Evolutionary conservation across 495 filamentous ascomycete genomes (phyloP), one percentile per base, ranked within the genome.

Genomic region (Penicillium odoratum): DNA sequence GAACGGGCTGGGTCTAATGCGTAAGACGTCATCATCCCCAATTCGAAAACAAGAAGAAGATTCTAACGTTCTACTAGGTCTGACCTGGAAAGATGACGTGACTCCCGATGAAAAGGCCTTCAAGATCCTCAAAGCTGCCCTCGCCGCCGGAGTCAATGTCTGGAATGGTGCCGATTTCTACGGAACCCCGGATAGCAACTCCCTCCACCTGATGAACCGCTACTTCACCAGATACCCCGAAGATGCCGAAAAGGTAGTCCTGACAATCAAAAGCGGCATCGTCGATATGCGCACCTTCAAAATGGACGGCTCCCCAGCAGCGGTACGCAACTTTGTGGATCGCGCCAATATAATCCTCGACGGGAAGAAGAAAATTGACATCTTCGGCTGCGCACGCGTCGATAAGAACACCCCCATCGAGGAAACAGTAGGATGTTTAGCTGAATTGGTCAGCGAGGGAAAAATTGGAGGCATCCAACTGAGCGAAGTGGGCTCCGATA

Each of bases 161-260:
- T 69, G 67, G 61, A 67, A 67, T 43, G 62, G 59, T 7, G 70
- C 66, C 31, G 64, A 68, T 36, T 67, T 70, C 60, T 77, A 77
- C 48, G 74, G 74, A 16, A 59, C 71, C 0, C 69, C 72, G 4
- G 58, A 70, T 2, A 52, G 63, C 43, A 77, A 78, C 55, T 83
- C 80, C 11, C 77, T 90, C 4, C 76, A 80, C 50, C 75, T 91
- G 5, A 74, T 90, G 50, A 80, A 85, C 40, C 72, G 75, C 45
- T 91, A 90, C 75, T 89, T 88, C 67, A 81, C 73, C 29, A 74
- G 81, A 60, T 85, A 89, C 67, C 88, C 88, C 8, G 83, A 83
- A 57, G 86, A 91, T 67, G 81, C 80, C 5, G 78, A 80, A 33
- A 88, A 87, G 69, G 77, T 90, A 15, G 73, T 88, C 6, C 69